These are phyloP conservation scores for Picea sitchensis DNA, from an alignment of 75 land plant genomes.

Conservation along the genomic window DNA sequence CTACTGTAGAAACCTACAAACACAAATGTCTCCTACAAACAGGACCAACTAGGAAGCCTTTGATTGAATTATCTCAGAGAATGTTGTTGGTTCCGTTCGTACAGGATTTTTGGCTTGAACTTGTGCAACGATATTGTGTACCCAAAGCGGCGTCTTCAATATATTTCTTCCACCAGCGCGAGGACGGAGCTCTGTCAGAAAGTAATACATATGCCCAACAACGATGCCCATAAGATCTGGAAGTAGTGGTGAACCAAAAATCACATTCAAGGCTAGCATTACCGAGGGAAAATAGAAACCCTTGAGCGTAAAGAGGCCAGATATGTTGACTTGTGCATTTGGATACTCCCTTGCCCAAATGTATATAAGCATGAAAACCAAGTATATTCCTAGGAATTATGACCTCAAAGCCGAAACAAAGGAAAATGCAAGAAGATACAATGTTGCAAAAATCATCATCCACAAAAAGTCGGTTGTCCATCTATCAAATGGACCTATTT, in stretches of 20 bases:
- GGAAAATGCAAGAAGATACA: slow-evolving; percentile 62
- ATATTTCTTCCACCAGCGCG: slow-evolving; percentile 68
- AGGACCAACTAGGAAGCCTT: too few relatives aligned
- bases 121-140: neutral
- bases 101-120: too few relatives aligned
- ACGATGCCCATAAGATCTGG: slow-evolving; percentile 80
- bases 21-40: too few relatives aligned
- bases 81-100: too few relatives aligned
- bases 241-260: slow-evolving; percentile 71
- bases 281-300: slow-evolving; percentile 98
- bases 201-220: slow-evolving; percentile 90
- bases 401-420: slow-evolving; percentile 42
- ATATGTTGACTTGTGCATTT: slow-evolving; percentile 71
- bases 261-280: slow-evolving; percentile 74
- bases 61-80: too few relatives aligned
- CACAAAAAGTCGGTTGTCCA: slow-evolving; percentile 89
- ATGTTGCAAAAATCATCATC: slow-evolving; percentile 85
- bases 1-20: too few relatives aligned
- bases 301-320: slow-evolving; percentile 83
- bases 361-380: slow-evolving; percentile 93
- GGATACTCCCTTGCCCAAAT: slow-evolving; percentile 96
- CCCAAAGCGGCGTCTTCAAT: slow-evolving; percentile 72
- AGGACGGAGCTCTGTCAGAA: slow-evolving; percentile 83
- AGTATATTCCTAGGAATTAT: slow-evolving; percentile 53
- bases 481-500: slow-evolving; percentile 64